These are phyloP conservation scores for Zhuliangozyma blackwelliae DNA, from an alignment of 1,139 yeast genomes.

Conservation along the genomic window DNA sequence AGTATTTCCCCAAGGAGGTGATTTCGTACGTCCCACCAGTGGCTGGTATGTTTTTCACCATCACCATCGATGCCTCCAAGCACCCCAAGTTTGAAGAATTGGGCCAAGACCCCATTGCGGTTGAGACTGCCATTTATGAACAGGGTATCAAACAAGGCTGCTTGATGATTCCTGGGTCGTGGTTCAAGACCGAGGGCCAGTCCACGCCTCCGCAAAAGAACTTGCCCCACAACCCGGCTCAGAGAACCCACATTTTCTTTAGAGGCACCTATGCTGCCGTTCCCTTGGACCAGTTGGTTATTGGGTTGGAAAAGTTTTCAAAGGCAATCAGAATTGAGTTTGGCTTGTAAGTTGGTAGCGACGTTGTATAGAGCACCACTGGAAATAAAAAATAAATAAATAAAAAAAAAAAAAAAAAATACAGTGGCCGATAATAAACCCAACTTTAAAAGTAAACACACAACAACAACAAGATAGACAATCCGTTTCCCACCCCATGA, in stretches of 20 bases:
- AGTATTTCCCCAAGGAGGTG: slow-evolving; percentile 56
- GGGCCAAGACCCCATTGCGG: slow-evolving; percentile 49
- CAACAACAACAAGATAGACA: too few species aligned
- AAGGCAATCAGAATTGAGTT: slow-evolving; percentile 48
- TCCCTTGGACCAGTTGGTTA: slow-evolving; percentile 53
- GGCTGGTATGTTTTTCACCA: slow-evolving; percentile 93
- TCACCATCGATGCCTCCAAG: slow-evolving; percentile 68
- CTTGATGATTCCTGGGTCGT: slow-evolving; percentile 83
- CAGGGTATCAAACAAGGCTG: slow-evolving; percentile 61
- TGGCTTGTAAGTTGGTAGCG: too few species aligned
- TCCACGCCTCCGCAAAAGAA: slow-evolving; percentile 49
- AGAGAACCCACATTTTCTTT: slow-evolving; percentile 56
- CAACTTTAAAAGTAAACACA: not conserved
- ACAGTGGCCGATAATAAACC: not conserved
- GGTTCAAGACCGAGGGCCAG: slow-evolving; percentile 61
- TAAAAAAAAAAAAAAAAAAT: not conserved
- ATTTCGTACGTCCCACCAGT: slow-evolving; percentile 64
- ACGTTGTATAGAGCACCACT: too few species aligned
- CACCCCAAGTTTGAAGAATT: slow-evolving; percentile 67
- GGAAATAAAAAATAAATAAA: too few species aligned
- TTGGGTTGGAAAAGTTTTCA: slow-evolving; percentile 65
- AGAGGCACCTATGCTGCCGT: slow-evolving; percentile 92
- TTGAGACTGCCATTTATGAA: slow-evolving; percentile 66
- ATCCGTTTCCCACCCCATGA: too few species aligned
- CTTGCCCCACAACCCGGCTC: slow-evolving; percentile 25